These are phyloP conservation scores for Cytospora paraplurivora DNA, from an alignment of 2,329 filamentous ascomycete genomes.

Conservation along the genomic window DNA sequence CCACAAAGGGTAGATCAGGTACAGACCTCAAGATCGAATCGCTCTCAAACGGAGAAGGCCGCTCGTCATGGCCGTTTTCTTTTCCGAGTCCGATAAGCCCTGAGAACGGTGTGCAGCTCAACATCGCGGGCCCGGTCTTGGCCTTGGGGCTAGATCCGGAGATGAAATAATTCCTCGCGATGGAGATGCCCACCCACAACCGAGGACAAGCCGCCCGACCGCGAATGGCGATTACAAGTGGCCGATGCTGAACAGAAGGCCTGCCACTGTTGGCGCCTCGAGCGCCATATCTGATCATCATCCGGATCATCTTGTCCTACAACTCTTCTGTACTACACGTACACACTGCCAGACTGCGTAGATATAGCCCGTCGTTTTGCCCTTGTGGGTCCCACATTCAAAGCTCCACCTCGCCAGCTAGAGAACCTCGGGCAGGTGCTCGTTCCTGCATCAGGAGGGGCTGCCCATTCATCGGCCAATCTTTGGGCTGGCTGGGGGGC, in stretches of 20 bases:
- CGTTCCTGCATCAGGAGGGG: slow-evolving; percentile 22
- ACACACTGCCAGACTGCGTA: too few species aligned
- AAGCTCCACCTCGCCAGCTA: slow-evolving; percentile 2
- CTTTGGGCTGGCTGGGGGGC: slow-evolving; percentile 13
- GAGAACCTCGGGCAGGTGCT: slow-evolving; percentile 15
- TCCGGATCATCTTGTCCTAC: too few species aligned
- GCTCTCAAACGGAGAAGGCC: not conserved
- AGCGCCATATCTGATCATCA: too few species aligned
- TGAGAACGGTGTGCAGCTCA: not conserved
- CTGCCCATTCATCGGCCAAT: slow-evolving; percentile 17
- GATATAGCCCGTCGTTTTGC: not conserved
- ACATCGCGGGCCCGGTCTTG: slow-evolving; percentile 4
- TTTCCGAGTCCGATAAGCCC: not conserved
- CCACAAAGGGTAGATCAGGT: not conserved
- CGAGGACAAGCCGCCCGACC: slow-evolving; percentile 18
- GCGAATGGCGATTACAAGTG: slow-evolving; percentile 9
- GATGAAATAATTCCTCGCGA: slow-evolving; percentile 23
- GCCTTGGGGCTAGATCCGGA: slow-evolving; percentile 25
- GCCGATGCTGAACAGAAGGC: slow-evolving; percentile 8
- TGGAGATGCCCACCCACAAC: slow-evolving; percentile 24
- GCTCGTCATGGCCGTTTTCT: not conserved
- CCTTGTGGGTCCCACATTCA: not conserved
- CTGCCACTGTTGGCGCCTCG: not conserved
- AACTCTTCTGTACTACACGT: not conserved
- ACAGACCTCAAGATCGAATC: not conserved